Evolutionary conservation across 2,329 filamentous ascomycete species (phyloP).

Genomic region (Pseudogymnoascus sp.): DNA sequence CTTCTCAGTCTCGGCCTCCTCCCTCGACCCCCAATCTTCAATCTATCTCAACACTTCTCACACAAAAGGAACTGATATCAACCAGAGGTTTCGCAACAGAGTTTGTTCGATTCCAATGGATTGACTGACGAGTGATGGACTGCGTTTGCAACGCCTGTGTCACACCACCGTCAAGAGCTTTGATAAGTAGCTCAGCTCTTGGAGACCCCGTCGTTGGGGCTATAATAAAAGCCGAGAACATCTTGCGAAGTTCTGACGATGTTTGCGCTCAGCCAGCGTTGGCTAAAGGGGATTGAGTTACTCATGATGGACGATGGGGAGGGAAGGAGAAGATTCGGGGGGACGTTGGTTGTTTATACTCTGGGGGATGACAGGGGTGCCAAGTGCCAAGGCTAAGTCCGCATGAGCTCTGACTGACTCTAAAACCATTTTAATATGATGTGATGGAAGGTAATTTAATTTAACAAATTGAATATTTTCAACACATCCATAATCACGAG

Average conservation of each 20-base stretch:
- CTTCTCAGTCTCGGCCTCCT: background rate
- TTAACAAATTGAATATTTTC: background rate
- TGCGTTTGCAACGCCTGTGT: constrained; percentile 6
- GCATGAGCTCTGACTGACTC: background rate
- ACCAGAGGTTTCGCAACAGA: constrained; percentile 3
- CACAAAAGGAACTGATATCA: background rate
- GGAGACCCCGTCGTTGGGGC: constrained; percentile 12
- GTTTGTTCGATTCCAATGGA: constrained; percentile 6
- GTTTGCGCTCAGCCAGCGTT: constrained; percentile 5
- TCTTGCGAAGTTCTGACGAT: constrained; percentile 9
- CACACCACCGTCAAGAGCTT: constrained; percentile 6
- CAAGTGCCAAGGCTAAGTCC: background rate
- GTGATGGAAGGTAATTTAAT: background rate
- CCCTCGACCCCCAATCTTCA: background rate
- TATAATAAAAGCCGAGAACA: constrained; percentile 10
- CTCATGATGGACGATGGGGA: constrained; percentile 5
- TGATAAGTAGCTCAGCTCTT: constrained; percentile 9
- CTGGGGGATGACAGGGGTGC: background rate
- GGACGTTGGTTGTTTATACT: constrained; percentile 8
- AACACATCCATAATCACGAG: background rate
- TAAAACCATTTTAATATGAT: background rate
- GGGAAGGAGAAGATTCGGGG: background rate
- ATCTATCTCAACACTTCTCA: background rate
- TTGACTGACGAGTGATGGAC: constrained; percentile 2
- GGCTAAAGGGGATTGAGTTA: background rate